Base-by-base conservation (phyloP, 1,284 basidiomycete species). In the Xanthoconium separans region DNA sequence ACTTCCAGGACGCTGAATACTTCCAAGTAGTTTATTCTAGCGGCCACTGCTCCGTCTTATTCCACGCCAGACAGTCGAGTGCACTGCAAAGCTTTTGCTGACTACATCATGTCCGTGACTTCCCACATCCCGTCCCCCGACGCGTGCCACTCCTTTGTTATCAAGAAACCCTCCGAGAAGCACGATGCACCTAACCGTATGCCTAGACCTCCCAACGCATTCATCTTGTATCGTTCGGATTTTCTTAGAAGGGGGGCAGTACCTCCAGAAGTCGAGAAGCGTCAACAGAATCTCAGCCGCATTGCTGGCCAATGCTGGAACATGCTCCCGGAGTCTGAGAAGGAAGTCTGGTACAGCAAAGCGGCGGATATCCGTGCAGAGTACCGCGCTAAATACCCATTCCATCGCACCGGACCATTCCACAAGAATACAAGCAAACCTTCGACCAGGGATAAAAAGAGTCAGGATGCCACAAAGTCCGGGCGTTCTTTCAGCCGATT, bases 221-320 rank as follows among this genome's bases (percentile, higher is more conserved):
- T 92, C 71, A 88, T 93, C 69, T 76, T 94, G 52, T 94, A 85
- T 70, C 84, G 91, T 46, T 89, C 88, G 15, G 80, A 89, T 60
- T 81, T 88, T 44, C 75, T 91, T 34, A 82, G 81, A 61, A 69
- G 64, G 10, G 57, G 58, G 7, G 43, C 57, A 2, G 71, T 79
- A 24, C 75, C 76, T 3, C 54, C 62, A 18, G 53, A 71, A 27
- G 64, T 76, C 37, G 80, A 81, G 60, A 72, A 66, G 48, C 78
- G 77, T 24, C 80, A 81, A 64, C 81, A 89, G 68, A 81, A 84
- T 47, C 71, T 85, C 56, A 84, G 82, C 62, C 72, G 75, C 49
- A 70, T 83, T 56, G 78, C 75, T n/a, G 83, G 79, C 4, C 68
- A 78, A 61, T 73, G 73, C 56, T 86, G 83, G 84, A 77, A 77